Conservation (phyloP, 805 yeast species). For the Cyberlindnera mycetangii region DNA sequence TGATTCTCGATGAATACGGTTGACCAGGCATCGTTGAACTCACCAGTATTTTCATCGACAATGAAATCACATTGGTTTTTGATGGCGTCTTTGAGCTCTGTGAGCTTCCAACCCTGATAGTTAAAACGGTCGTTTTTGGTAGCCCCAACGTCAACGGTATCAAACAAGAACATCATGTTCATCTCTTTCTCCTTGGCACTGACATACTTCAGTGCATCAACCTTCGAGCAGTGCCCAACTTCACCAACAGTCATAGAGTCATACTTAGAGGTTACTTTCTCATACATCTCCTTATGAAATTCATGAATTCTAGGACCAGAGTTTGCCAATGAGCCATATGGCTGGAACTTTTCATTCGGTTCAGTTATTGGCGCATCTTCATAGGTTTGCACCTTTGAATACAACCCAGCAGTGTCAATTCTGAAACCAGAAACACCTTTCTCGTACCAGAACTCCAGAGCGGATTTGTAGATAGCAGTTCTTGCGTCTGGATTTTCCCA, state of each 20-base stretch:
- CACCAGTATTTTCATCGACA: slow-evolving; percentile 30
- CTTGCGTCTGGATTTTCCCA: slow-evolving; percentile 47
- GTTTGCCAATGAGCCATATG: slow-evolving; percentile 31
- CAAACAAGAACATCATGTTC: slow-evolving; percentile 40
- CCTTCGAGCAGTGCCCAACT: slow-evolving; percentile 42
- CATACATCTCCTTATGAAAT: slow-evolving; percentile 50
- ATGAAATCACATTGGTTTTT: slow-evolving; percentile 35
- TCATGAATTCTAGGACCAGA: slow-evolving; percentile 59
- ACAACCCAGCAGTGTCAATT: slow-evolving; percentile 53
- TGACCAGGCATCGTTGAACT: slow-evolving; percentile 52
- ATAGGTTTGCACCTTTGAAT: slow-evolving; percentile 44
- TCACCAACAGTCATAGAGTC: slow-evolving; percentile 60
- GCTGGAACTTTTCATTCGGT: slow-evolving; percentile 41
- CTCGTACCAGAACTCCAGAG: slow-evolving; percentile 51
- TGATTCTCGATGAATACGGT: slow-evolving; percentile 54
- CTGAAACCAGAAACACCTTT: slow-evolving; percentile 59
- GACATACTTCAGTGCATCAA: slow-evolving; percentile 42
- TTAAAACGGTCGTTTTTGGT: slow-evolving; percentile 34
- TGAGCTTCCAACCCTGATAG: slow-evolving; percentile 32
- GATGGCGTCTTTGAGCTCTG: slow-evolving; percentile 41
- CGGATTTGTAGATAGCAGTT: slow-evolving; percentile 40
- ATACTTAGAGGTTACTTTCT: slow-evolving; percentile 39
- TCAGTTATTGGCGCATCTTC: slow-evolving; percentile 47
- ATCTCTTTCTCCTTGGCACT: slow-evolving; percentile 36
- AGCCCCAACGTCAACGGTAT: slow-evolving; percentile 36